Evolutionary conservation across 2,329 filamentous ascomycete genomes (phyloP), one percentile per base, ranked within the genome.

Genomic region (Aspergillus pseudoglaucus): DNA sequence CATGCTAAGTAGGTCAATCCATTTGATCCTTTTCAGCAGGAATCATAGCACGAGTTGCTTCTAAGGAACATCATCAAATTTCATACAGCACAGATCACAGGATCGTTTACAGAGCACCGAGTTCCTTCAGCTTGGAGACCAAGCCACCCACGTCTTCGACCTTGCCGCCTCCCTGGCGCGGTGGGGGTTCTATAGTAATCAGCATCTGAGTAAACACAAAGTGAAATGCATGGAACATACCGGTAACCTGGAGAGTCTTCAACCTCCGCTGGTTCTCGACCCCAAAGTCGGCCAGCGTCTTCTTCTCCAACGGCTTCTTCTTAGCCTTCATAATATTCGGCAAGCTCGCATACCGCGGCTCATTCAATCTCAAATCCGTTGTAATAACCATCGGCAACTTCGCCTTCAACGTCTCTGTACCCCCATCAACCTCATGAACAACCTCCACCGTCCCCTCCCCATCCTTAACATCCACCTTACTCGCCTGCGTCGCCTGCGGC

Each of bases 321-420:
- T 98, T 98, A 46, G 93, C 93, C 85, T 97, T 98, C 93, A 98
- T 98, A 57, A 98, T 97, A 68, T 97, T 97, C 44, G 90, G 91
- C 80, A 98, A 70, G 71, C 83, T 95, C 18, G 91, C 93, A 69
- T 95, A 98, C 55, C 93, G 78, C 50, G 93, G 93, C 80, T 94
- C 89, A 66, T 98, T 98, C 68, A 98, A 75, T 45, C 93, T 77
- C 73, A 98, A 70, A 75, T 98, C 93, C 53, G 93, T 95, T 52
- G 93, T 98, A 60, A 98, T 87, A 45, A 98, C 76, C 83, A 97
- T 84, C 0, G 93, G 93, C 70, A 98, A 73, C 75, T 86, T 88
- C 1, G 88, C 84, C 68, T 79, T 80, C 47, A 98, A 75, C 53
- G 90, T 96, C 79, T 97, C 93, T 33, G 88, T 86, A 57, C 93